phyloP scores from a whole-genome alignment of 2,329 filamentous ascomycete species.

The Scedosporium boydii region DNA sequence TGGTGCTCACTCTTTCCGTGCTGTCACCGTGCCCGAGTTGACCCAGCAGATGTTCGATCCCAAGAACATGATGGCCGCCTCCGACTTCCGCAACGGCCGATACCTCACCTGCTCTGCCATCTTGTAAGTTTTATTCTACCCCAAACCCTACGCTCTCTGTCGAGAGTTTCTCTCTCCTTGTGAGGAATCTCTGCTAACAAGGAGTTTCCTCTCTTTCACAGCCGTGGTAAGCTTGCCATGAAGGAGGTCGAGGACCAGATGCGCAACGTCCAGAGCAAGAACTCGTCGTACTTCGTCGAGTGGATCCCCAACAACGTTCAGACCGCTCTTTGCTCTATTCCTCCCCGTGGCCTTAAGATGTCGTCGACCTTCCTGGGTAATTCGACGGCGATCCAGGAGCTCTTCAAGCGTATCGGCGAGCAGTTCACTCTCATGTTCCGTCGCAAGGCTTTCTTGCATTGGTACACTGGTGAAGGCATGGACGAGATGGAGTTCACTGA shows the following conservation, averaged over 20 bases:
- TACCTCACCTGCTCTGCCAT: conserved; percentile 99
- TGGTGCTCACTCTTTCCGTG: conserved; percentile 85
- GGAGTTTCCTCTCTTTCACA: conserved; percentile 19
- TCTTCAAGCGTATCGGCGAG: conserved; percentile 99
- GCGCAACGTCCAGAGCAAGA: conserved; percentile 99
- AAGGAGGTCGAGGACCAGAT: conserved; percentile 99
- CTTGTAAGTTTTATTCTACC: conserved; percentile 51
- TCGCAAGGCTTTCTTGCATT: conserved; percentile 99
- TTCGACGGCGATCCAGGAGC: conserved; percentile 99
- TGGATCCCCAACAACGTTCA: conserved; percentile 99
- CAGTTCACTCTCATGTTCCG: conserved; percentile 99
- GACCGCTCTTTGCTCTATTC: conserved; percentile 97
- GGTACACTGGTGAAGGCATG: conserved; percentile 99
- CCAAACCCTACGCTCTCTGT: background rate
- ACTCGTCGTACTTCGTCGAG: conserved; percentile 98
- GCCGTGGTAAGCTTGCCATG: conserved; percentile 99
- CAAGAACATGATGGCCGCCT: conserved; percentile 99
- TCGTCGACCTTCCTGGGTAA: conserved; percentile 98
- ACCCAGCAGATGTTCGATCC: conserved; percentile 99
- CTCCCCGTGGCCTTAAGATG: conserved; percentile 97
- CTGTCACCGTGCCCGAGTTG: conserved; percentile 93
- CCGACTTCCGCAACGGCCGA: conserved; percentile 98
- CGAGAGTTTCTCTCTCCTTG: too few relatives aligned
- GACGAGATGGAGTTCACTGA: conserved; percentile 99
- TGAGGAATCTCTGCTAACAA: conserved; percentile 8